Conservation (phyloP, 2,329 filamentous ascomycete genomes). For the Aureobasidium musti region DNA sequence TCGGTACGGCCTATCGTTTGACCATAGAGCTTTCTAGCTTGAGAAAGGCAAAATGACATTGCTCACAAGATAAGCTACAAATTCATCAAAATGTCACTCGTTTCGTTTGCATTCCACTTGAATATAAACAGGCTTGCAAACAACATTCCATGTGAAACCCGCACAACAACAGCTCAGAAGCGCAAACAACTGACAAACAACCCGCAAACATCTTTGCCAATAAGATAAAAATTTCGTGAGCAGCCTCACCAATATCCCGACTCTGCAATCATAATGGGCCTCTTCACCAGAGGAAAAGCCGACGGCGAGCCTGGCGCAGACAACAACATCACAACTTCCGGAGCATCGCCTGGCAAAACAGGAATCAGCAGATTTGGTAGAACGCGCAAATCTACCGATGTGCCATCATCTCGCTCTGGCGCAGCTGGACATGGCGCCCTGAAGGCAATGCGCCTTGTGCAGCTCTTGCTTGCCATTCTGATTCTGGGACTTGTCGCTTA, state of each 20-base stretch:
- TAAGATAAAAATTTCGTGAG: background rate
- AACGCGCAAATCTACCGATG: background rate
- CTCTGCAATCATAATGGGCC: background rate
- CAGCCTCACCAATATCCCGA: background rate
- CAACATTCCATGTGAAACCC: background rate
- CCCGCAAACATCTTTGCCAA: background rate
- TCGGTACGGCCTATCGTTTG: background rate
- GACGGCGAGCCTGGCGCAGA: background rate
- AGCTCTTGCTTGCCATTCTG: background rate
- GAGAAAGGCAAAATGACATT: conserved; percentile 13
- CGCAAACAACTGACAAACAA: background rate
- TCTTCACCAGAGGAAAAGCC: conserved; percentile 2
- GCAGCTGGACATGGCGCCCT: background rate
- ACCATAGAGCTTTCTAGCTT: conserved; percentile 12
- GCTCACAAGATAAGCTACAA: background rate
- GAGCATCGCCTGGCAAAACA: background rate
- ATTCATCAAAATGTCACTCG: background rate
- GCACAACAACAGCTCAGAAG: background rate
- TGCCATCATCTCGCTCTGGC: background rate
- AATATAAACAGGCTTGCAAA: background rate
- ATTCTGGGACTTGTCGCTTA: conserved; percentile 17
- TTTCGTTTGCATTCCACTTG: conserved; percentile 1
- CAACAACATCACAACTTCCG: background rate
- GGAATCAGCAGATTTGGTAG: conserved; percentile 3
- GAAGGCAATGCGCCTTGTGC: background rate